Conservation (phyloP, 2,329 filamentous ascomycete species). For the Ophiostoma tasmaniense region DNA sequence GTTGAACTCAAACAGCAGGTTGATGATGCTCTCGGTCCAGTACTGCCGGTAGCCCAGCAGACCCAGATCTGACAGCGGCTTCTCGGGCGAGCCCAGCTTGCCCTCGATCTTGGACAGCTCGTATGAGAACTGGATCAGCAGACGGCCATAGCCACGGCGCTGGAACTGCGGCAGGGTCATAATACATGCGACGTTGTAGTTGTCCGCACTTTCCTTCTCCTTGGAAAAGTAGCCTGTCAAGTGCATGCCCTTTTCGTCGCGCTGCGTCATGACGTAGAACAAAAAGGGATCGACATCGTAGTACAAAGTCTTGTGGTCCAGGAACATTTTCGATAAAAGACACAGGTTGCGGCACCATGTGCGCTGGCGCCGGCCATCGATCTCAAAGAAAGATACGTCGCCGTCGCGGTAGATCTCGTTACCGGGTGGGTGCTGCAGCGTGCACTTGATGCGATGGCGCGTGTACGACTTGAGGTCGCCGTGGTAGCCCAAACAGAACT, state of each 20-base stretch:
- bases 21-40: constrained; percentile 92
- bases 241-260: constrained; percentile 83
- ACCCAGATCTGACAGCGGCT: constrained; percentile 88
- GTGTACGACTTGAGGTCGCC: constrained; percentile 73
- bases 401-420: constrained; percentile 98
- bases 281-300: constrained; percentile 99
- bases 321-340: constrained; percentile 87
- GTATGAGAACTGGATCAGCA: constrained; percentile 96
- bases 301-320: constrained; percentile 96
- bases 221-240: constrained; percentile 99
- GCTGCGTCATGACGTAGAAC: constrained; percentile 94
- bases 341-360: constrained; percentile 97
- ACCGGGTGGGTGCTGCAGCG: constrained; percentile 81
- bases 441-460: constrained; percentile 83
- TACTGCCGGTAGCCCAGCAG: constrained; percentile 92
- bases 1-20: constrained; percentile 67
- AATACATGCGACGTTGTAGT: constrained; percentile 97
- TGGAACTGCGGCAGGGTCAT: constrained; percentile 94
- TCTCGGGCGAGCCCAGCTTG: constrained; percentile 92
- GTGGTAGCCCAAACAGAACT: constrained; percentile 92
- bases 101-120: constrained; percentile 91
- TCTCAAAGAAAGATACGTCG: constrained; percentile 91
- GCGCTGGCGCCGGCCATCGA: constrained; percentile 85
- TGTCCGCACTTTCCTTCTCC: constrained; percentile 93
- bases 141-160: constrained; percentile 82